Base-by-base conservation (phyloP, 306 rosid genomes). In the Vigna trinervia region DNA sequence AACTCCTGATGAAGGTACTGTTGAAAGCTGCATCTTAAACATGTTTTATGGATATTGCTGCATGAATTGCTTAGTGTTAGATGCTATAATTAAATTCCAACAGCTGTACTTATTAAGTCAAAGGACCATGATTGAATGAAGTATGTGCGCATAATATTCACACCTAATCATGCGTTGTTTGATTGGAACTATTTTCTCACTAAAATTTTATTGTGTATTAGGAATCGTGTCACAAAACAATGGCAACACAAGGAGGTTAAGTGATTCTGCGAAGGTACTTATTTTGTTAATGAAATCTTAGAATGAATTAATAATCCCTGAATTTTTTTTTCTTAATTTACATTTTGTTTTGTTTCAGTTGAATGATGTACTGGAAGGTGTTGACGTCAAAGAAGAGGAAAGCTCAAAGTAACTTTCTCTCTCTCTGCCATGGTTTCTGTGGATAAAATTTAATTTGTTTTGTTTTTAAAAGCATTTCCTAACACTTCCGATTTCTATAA, bases 361-460 rank as follows among this genome's bases (percentile, higher is more conserved):
- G 57, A 86, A 81, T 69, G 86, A 82, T 36, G 84, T 70, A 53
- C 56, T 61, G 75, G 86, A 76, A 65, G 83, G 79, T 8, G 68
- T 74, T 62, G 76, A 64, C 50, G 75, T 36, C 43, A 86, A 71
- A 53, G 85, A 78, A 66, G 89, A 73, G 67, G 92, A 86, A 70
- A 87, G 81, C 79, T 90, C 91, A 63, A 87, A 88, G 94, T 90
- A 87, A 78, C 28, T 78, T 66, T 66, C 84, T 68, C 36, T 56
- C 52, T 46, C 47, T 46, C 79, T 69, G 19, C 17, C 54, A 54
- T 61, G 23, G 41, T 76, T 78, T 11, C 62, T 74, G 20, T 82
- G 46, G 57, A 32, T 73, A 54, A 84, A 76, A 46, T 79, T 30
- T 71, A 59, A 58, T 75, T 26, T 26, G 28, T 15, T 45, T 66